Evolutionary conservation across 495 filamentous ascomycete species (phyloP).

Genomic region (Aspergillus baeticus): DNA sequence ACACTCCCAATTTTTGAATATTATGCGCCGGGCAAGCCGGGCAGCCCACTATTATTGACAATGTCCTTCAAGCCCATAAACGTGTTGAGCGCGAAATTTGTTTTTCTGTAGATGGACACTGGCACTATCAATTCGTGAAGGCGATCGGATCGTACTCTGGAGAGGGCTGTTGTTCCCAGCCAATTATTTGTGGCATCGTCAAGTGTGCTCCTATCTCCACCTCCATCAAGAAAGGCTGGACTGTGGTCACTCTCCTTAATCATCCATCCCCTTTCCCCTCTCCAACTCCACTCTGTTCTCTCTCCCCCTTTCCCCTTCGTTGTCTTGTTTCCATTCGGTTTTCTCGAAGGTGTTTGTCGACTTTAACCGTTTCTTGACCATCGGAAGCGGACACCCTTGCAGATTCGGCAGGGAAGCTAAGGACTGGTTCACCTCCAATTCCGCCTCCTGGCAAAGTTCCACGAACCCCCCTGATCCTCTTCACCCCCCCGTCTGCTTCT

Average conservation of each 20-base stretch:
- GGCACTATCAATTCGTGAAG: neutral
- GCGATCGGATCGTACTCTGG: neutral
- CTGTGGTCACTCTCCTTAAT: conserved; percentile 20
- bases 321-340: neutral
- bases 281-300: conserved; percentile 14
- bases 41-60: neutral
- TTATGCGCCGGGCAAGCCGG: neutral
- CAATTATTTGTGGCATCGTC: neutral
- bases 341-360: conserved; percentile 6
- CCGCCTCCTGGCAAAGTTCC: conserved; percentile 22
- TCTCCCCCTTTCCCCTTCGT: conserved; percentile 3
- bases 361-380: conserved; percentile 5
- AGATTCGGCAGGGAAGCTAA: neutral
- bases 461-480: conserved; percentile 26
- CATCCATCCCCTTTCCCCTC: conserved; percentile 23
- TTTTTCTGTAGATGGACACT: neutral
- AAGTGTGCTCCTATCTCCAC: conserved; percentile 8
- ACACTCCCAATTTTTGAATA: neutral
- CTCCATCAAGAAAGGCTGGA: neutral
- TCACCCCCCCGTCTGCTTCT: conserved; percentile 20
- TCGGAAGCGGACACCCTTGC: neutral
- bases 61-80: neutral
- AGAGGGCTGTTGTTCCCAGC: neutral
- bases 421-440: conserved; percentile 10
- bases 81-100: neutral